phyloP scores from a whole-genome alignment of 306 rosid genomes.

The Argentina anserina region DNA sequence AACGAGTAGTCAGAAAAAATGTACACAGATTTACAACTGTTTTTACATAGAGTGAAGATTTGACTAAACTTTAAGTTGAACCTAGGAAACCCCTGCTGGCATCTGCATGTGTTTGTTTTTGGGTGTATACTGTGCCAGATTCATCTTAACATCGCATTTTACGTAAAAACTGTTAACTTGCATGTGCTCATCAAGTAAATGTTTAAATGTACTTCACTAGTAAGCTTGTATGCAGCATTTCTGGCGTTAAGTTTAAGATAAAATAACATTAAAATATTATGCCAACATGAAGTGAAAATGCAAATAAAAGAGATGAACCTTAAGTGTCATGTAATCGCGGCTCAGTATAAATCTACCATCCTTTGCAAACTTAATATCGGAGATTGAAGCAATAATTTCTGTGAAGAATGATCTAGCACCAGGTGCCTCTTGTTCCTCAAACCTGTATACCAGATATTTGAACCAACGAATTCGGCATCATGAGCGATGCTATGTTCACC shows the following conservation, averaged over 20 bases:
- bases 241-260: not conserved
- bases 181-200: not conserved
- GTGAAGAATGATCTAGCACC: conserved; percentile 98
- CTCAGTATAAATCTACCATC: conserved; percentile 92
- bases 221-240: not conserved
- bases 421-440: conserved; percentile 94
- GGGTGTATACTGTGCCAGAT: not conserved
- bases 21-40: not conserved
- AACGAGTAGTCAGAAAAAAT: not conserved
- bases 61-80: not conserved
- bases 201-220: not conserved
- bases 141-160: not conserved
- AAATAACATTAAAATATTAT: not conserved
- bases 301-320: conserved; percentile 50
- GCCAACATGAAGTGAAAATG: conserved; percentile 11
- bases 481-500: not conserved
- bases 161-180: not conserved
- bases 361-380: conserved; percentile 90
- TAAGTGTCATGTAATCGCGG: conserved; percentile 98
- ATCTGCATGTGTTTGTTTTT: not conserved
- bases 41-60: not conserved
- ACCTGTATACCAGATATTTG: conserved; percentile 44
- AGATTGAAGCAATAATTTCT: conserved; percentile 95
- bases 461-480: not conserved
- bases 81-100: not conserved